Percentiles rank a stretch among this genome's conserved stretches.
phyloP scores from a whole-genome alignment of 345 rosid species.

The Salix purpurea region DNA sequence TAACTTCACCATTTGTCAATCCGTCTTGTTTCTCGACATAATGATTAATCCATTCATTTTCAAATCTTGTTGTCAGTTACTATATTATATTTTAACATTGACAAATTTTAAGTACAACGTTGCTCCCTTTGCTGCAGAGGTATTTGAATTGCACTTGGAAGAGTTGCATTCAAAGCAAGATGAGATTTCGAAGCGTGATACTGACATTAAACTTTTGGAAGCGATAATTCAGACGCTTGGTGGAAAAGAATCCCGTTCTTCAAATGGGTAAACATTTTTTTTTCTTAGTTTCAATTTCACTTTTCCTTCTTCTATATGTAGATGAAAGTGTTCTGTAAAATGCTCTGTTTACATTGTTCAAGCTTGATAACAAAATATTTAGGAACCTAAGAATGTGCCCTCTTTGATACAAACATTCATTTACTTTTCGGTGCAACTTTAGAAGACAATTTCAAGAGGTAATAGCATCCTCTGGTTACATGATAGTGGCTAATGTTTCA shows the following conservation, averaged over 20 bases:
- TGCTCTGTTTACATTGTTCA: neutral
- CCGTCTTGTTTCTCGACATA: neutral
- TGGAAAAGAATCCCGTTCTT: constrained; percentile 45
- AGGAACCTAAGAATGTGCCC: neutral
- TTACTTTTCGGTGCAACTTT: too few relatives aligned
- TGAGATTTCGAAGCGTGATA: constrained; percentile 72
- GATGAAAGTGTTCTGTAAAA: neutral
- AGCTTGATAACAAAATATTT: neutral
- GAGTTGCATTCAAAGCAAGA: constrained; percentile 88
- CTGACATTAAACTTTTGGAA: constrained; percentile 84
- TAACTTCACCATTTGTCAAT: neutral
- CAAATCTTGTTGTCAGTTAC: neutral
- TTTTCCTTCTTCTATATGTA: neutral
- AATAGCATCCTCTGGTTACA: neutral
- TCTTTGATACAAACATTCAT: neutral
- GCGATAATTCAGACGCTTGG: constrained; percentile 93
- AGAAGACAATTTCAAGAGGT: too few relatives aligned
- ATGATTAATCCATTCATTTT: too few relatives aligned
- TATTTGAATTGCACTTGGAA: constrained; percentile 86
- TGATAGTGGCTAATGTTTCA: neutral
- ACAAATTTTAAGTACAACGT: neutral
- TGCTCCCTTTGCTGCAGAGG: constrained; percentile 51
- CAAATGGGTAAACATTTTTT: constrained; percentile 3
- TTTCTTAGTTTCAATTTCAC: neutral
- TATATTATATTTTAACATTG: neutral